These are phyloP conservation scores for Primulina huaijiensis DNA, from an alignment of 257 asterid genomes.

Conservation along the genomic window DNA sequence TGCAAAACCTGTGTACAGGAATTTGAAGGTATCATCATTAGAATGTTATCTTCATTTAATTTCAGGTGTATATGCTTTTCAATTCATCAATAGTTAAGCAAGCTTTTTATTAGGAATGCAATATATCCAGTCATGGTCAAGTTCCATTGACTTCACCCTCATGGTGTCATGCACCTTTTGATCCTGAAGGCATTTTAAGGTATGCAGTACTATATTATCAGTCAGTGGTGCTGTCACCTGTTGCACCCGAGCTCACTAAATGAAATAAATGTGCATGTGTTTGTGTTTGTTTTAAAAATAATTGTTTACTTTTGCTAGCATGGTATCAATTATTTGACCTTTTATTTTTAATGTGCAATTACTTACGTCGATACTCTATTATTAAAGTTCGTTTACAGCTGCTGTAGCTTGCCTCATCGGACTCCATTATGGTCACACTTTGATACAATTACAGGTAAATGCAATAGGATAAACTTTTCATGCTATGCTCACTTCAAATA, in stretches of 20 bases:
- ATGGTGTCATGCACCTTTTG: conserved; percentile 77
- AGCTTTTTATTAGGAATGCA: conserved; percentile 53
- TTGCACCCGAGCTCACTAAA: neutral
- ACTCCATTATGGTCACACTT: conserved; percentile 80
- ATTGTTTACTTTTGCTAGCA: neutral
- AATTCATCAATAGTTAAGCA: conserved; percentile 16
- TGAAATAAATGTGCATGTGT: neutral
- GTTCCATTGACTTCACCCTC: conserved; percentile 47
- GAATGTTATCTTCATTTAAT: conserved; percentile 18
- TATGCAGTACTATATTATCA: conserved; percentile 25
- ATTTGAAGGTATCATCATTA: conserved; percentile 54
- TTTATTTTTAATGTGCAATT: conserved; percentile 7
- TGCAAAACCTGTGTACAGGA: conserved; percentile 66
- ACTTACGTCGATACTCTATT: conserved; percentile 26
- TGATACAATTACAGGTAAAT: conserved; percentile 60
- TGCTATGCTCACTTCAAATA: conserved; percentile 12
- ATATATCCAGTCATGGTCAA: conserved; percentile 39
- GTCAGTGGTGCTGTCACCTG: conserved; percentile 1
- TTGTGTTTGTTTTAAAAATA: too few relatives aligned
- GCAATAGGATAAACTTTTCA: neutral
- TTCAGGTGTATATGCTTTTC: conserved; percentile 15
- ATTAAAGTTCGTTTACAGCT: conserved; percentile 72
- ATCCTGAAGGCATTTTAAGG: conserved; percentile 95
- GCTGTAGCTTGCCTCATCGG: conserved; percentile 74
- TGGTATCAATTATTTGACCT: conserved; percentile 4